Percentiles rank a stretch among this genome's conserved stretches.
phyloP scores from a whole-genome alignment of 768 basidiomycete genomes.

The Boletus rubescentipes region DNA sequence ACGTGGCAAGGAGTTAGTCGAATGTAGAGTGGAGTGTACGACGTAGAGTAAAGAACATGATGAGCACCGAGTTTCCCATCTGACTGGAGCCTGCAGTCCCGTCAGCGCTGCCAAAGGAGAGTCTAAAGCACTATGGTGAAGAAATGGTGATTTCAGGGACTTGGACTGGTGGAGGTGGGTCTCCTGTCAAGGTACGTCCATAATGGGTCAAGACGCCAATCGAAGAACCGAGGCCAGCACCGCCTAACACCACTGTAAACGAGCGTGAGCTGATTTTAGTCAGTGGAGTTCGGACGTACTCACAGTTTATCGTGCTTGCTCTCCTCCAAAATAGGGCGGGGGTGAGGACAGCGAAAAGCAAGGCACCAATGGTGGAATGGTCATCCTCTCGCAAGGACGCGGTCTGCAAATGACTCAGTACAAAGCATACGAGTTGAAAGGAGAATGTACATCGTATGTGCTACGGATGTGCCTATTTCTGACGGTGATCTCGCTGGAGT shows the following conservation, averaged over 20 bases:
- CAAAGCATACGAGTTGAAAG: not conserved
- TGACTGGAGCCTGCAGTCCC: not conserved
- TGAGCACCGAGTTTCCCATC: not conserved
- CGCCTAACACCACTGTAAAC: constrained; percentile 63
- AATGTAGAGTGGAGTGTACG: constrained; percentile 10
- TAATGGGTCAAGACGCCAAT: constrained; percentile 61
- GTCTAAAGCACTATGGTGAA: constrained; percentile 5
- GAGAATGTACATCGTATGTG: constrained; percentile 54
- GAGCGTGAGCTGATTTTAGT: not conserved
- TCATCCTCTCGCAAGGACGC: constrained; percentile 64
- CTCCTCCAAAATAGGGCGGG: constrained; percentile 76
- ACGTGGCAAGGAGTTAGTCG: constrained; percentile 41
- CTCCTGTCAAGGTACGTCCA: constrained; percentile 51
- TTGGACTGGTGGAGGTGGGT: constrained; percentile 43
- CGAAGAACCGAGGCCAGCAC: constrained; percentile 64
- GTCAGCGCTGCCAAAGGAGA: not conserved
- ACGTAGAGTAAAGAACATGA: constrained; percentile 8
- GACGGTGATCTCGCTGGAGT: constrained; percentile 49
- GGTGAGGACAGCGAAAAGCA: constrained; percentile 60
- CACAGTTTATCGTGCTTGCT: constrained; percentile 61
- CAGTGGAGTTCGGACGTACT: constrained; percentile 17
- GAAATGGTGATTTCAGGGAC: constrained; percentile 33
- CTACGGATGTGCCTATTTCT: constrained; percentile 48
- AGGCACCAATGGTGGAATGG: constrained; percentile 69
- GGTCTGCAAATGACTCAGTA: constrained; percentile 40